Percentiles rank a stretch among this genome's conserved stretches.
Evolutionary conservation across 768 basidiomycete species (phyloP).

Genomic region (Mycena epipterygia): DNA sequence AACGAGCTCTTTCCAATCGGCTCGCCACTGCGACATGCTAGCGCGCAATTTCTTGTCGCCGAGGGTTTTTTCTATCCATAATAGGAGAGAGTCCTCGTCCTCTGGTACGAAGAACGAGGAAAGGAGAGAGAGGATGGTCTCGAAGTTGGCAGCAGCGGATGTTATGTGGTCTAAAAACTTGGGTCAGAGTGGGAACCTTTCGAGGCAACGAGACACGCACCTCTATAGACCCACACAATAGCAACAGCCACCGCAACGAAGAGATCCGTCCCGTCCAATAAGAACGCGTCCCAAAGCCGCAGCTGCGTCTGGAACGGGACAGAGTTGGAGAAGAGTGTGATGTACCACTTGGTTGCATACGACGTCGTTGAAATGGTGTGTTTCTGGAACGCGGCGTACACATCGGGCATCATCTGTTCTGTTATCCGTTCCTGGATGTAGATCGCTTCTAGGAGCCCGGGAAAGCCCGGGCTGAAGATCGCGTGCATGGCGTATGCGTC

Average conservation of each 20-base stretch:
- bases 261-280: conserved; percentile 91
- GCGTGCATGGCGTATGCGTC: conserved; percentile 89
- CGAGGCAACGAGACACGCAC: conserved; percentile 56
- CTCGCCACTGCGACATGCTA: conserved; percentile 82
- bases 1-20: conserved; percentile 83
- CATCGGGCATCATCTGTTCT: conserved; percentile 89
- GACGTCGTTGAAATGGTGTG: conserved; percentile 94
- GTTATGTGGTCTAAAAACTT: conserved; percentile 81
- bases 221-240: conserved; percentile 92
- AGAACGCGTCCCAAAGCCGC: conserved; percentile 94
- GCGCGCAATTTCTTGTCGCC: conserved; percentile 74
- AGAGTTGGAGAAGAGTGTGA: conserved; percentile 95
- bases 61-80: conserved; percentile 81
- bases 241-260: conserved; percentile 89
- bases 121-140: conserved; percentile 90
- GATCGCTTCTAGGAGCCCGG: conserved; percentile 95
- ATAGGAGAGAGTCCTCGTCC: conserved; percentile 84
- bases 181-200: conserved; percentile 9
- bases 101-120: conserved; percentile 97
- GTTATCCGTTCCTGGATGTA: conserved; percentile 94
- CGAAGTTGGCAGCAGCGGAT: conserved; percentile 84
- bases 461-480: conserved; percentile 95
- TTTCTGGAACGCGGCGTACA: conserved; percentile 87
- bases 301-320: conserved; percentile 97
- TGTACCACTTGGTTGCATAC: conserved; percentile 99